Base-by-base conservation (phyloP, 2,329 filamentous ascomycete species). In the Tolypocladium pustulatum region DNA sequence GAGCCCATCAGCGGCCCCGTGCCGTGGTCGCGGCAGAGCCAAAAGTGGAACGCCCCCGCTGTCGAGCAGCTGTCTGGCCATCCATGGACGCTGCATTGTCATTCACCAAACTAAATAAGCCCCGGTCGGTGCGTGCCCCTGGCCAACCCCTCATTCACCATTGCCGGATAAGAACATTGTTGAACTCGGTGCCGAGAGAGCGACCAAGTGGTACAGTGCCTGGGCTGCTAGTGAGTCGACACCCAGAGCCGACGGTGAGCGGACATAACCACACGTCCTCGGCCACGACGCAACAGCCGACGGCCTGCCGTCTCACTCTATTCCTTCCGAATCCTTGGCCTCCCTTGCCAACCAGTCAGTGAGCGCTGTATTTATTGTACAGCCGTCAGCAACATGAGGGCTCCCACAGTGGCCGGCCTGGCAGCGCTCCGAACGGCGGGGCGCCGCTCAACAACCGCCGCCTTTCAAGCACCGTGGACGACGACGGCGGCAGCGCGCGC, bases 401-500 rank as follows among this genome's bases (percentile, higher is more conserved):
- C 54, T 55, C 37, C 36, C 54, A 34, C 54, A 55, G 54, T 32
- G 9, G 54, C 25, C 53, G 56, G 55, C 54, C 54, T 62, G 27
- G 56, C 55, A 27, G 46, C 59, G 2, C 37, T 62, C 25, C 61
- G 59, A 34, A 46, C 51, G 13, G 38, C 59, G 13, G 58, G 57
- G n/a, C n/a, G 38, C 12, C 56, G 43, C n/a, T 41, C 58, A 8
- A 49, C 55, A 27, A 38, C 58, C 22, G 34, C 41, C 5, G 37
- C 49, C 49, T 13, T 61, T 4, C 57, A 49, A 4, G 57, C 57
- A 17, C 57, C 59, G 37, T 61, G 59, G 61, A 57, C 43, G 43
- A 51, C 56, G n/a, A 51, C 56, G 46, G 41, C 56, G 12, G 32
- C 56, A 22, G 34, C 37, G 4, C 27, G 40, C 20, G 25, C 55